Percentiles rank a stretch among this genome's conserved stretches.
These are phyloP conservation scores for Sarocladiaceae sp. DNA, from an alignment of 2,329 filamentous ascomycete species.

Conservation along the genomic window DNA sequence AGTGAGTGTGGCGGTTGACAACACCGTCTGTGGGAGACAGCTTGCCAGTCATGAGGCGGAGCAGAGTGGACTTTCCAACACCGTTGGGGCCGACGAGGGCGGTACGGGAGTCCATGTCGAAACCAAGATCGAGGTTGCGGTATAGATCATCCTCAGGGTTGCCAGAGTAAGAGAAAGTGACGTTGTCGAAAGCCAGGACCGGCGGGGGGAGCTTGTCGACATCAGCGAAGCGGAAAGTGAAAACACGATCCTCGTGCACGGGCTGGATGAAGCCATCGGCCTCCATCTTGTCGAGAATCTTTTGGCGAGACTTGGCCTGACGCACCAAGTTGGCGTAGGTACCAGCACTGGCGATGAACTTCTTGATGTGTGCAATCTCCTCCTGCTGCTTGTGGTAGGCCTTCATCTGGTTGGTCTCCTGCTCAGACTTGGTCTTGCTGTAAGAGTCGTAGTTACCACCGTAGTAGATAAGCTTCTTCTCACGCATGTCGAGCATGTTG, in stretches of 20 bases:
- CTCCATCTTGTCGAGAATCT: conserved; percentile 99
- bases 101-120: conserved; percentile 98
- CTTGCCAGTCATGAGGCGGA: conserved; percentile 95
- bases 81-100: conserved; percentile 97
- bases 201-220: conserved; percentile 99
- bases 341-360: conserved; percentile 99
- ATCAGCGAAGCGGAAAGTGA: conserved; percentile 97
- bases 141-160: conserved; percentile 87
- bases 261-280: conserved; percentile 97
- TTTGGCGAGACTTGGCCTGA: conserved; percentile 98
- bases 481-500: conserved; percentile 98
- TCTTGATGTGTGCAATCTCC: conserved; percentile 99
- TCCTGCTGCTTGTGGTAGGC: conserved; percentile 99
- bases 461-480: conserved; percentile 88
- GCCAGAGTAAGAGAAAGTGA: conserved; percentile 97
- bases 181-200: conserved; percentile 92
- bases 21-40: conserved; percentile 77
- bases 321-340: conserved; percentile 99
- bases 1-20: conserved; percentile 90
- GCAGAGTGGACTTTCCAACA: conserved; percentile 96
- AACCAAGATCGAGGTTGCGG: conserved; percentile 94
- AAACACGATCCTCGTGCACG: conserved; percentile 78
- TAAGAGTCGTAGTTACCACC: conserved; percentile 99
- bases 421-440: conserved; percentile 87
- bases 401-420: conserved; percentile 98